Base-by-base conservation (phyloP, 176 grass and related monocot genomes). In the Avena sativa region DNA sequence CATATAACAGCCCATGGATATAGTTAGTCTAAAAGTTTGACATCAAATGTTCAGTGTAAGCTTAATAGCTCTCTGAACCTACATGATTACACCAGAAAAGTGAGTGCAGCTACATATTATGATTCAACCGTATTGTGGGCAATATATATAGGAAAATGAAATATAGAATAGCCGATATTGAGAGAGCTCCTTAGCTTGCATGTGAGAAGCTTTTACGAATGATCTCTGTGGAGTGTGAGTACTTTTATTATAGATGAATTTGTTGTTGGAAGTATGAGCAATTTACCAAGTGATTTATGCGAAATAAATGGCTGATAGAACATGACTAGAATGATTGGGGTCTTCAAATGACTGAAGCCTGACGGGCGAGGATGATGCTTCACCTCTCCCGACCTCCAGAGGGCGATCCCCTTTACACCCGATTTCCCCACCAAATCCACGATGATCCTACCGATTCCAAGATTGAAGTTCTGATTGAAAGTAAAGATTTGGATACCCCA, bases 1-100 rank as follows among this genome's bases (percentile, higher is more conserved):
- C 30, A 30, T 30, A 30, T 30, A 30, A 30, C 30, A 30, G 51
- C 7, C 20, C 12, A 57, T 57, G 16, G 48, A 20, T 75, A 11
- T 79, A 65, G 73, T 70, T 74, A 67, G 59, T 61, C 59, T 74
- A 70, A 58, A 53, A 59, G 74, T 81, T 81, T 85, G 86, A 81
- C 51, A 52, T 61, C 4, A 69, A 32, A 81, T 44, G 5, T 60
- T 75, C 20, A 6, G 23, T 79, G 12, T 81, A 74, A 70, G 21
- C 3, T 50, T 84, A 14, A 8, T 83, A 65, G 11, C 30, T 74
- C 15, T 44, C 58, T 10, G 79, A 46, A 46, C 81, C 14, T 57
- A 23, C 26, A 43, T 49, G 30, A 71, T 67, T 68, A 44, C 52
- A 50, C 30, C 48, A 20, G 36, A 57, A 25, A 36, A 74, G 40